Conservation (phyloP, 495 filamentous ascomycete species). For the Penicillium longicatenatum region DNA sequence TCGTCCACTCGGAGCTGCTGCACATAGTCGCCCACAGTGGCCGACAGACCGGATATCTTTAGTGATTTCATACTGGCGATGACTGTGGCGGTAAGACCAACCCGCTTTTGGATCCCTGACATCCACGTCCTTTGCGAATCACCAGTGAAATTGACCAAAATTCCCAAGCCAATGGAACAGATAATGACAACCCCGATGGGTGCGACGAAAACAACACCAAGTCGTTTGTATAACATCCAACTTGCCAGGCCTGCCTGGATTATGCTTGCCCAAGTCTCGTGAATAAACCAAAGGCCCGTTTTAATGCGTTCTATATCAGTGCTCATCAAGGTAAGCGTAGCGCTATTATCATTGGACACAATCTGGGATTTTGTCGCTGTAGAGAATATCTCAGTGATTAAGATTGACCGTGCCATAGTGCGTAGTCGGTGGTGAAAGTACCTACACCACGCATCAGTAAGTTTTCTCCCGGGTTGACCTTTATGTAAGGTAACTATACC, state of each 20-base stretch:
- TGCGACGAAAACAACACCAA: constrained; percentile 44
- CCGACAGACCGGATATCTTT: not conserved
- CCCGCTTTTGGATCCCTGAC: constrained; percentile 22
- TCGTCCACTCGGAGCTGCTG: not conserved
- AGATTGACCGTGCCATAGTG: constrained; percentile 41
- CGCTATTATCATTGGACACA: constrained; percentile 38
- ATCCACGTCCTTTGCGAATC: constrained; percentile 22
- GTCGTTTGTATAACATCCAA: constrained; percentile 48
- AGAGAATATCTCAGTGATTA: constrained; percentile 46
- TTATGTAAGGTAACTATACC: not conserved
- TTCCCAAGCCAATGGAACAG: constrained; percentile 20
- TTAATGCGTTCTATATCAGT: constrained; percentile 52
- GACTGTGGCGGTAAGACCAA: constrained; percentile 31
- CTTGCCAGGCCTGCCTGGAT: constrained; percentile 55
- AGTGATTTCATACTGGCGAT: constrained; percentile 47
- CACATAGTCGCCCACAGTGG: not conserved
- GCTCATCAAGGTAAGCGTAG: constrained; percentile 59
- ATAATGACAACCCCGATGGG: constrained; percentile 38
- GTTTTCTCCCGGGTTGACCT: not conserved
- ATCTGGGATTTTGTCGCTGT: constrained; percentile 23
- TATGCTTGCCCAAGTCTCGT: constrained; percentile 53
- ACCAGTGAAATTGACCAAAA: constrained; percentile 19
- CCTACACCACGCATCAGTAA: not conserved
- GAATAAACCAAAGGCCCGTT: constrained; percentile 33
- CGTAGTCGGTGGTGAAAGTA: not conserved